A percentile compares a stretch with the other conserved stretches of the same genome.
These are phyloP conservation scores for Boletus vinaceobasis DNA, from an alignment of 768 basidiomycete genomes.

Conservation along the genomic window DNA sequence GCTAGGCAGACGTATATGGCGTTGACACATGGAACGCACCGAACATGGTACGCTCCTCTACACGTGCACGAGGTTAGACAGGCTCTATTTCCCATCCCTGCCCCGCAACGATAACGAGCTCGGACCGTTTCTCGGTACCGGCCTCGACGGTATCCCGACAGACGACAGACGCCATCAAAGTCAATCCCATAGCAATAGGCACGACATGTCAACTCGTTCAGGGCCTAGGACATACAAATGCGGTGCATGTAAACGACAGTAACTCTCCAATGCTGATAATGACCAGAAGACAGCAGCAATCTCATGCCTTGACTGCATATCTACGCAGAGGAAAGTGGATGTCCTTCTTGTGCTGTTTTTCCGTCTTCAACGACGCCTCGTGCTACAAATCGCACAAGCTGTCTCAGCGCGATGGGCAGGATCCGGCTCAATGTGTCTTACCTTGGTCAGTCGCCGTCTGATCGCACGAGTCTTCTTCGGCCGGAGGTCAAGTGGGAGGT, in stretches of 20 bases:
- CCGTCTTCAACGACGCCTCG: slow-evolving; percentile 82
- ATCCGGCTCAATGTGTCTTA: slow-evolving; percentile 33
- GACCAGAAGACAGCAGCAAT: slow-evolving; percentile 16
- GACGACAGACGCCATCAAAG: neutral
- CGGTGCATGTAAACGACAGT: slow-evolving; percentile 30
- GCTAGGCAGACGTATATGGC: slow-evolving; percentile 6
- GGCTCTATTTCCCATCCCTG: slow-evolving; percentile 5
- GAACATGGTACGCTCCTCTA: slow-evolving; percentile 15
- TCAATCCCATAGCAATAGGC: slow-evolving; percentile 16
- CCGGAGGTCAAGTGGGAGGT: slow-evolving; percentile 95
- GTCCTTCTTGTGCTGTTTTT: slow-evolving; percentile 93
- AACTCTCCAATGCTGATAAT: slow-evolving; percentile 8
- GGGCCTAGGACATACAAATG: slow-evolving; percentile 40
- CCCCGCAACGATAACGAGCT: neutral
- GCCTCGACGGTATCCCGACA: neutral
- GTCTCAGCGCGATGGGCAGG: neutral
- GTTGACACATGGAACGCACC: slow-evolving; percentile 19
- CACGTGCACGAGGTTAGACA: slow-evolving; percentile 25
- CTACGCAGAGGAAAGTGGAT: slow-evolving; percentile 91
- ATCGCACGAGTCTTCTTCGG: slow-evolving; percentile 98
- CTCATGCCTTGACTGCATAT: slow-evolving; percentile 92
- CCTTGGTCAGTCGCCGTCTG: slow-evolving; percentile 90
- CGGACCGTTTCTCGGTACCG: neutral
- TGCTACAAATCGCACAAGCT: slow-evolving; percentile 44
- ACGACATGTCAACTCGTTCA: slow-evolving; percentile 33